Base-by-base conservation (phyloP, 2,329 filamentous ascomycete genomes). In the Ophidiomyces ophidiicola region DNA sequence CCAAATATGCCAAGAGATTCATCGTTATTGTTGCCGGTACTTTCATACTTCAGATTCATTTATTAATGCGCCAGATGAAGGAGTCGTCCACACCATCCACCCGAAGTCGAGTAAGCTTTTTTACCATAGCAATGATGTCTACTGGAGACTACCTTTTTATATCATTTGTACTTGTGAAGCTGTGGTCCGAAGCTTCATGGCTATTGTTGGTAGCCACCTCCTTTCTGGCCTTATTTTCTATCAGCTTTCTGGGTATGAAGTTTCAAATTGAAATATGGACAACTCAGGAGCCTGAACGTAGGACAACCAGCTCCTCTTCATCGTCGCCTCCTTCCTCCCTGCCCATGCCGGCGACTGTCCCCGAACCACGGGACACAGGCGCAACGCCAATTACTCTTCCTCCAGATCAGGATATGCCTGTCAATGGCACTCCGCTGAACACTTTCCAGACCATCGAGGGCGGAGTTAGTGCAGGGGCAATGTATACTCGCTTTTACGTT, bases 221-320 rank as follows among this genome's bases (percentile, higher is more conserved):
- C 2, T 79, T 78, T 50, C 54, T 79, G 12, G 67, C 72, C 1
- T 70, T 78, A 45, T 66, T 77, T 34, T 72, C 71, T 11, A 71
- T 77, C 17, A 70, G 71, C 42, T 73, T 74, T 52, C 72, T 78
- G 41, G 74, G 74, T 21, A 75, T 79, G 61, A 70, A 73, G 37
- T 79, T 80, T 47, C 61, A 79, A 50, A 72, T 77, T 62, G 74
- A 78, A 38, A 74, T 80, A n/a, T 79, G 74, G 75, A 67, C 68
- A 14, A 71, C 77, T 1, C 76, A 79, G 51, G 70, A 57, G 8
- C 60, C 61, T 10, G 61, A 64, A 45, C 51, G 60, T 43, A 55
- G 58, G 31, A 58, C 61, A 29, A 48, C 48, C 8, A 35, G 46
- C 2, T 18, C 20, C 7, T 12, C 43, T 5, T 19, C 36, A 14